These are phyloP conservation scores for Nicotiana paniculata DNA, from an alignment of 257 asterid genomes.

Conservation along the genomic window DNA sequence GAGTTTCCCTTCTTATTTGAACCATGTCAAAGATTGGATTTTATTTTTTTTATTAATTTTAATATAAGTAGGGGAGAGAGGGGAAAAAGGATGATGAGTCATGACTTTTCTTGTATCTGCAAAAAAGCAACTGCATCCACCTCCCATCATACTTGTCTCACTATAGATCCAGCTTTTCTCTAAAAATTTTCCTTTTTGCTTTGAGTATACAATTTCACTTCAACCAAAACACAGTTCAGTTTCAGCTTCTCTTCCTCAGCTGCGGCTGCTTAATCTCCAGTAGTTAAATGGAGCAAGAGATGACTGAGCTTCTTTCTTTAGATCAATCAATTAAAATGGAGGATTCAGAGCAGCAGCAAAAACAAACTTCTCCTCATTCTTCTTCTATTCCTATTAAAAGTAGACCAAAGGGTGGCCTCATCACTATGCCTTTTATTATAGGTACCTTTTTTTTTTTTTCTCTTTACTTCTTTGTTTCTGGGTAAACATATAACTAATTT, in stretches of 20 bases:
- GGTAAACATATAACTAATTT: background rate
- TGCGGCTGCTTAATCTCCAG: background rate
- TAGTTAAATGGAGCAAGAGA: background rate
- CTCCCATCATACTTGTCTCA: background rate
- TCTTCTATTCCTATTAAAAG: constrained; percentile 7
- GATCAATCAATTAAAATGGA: background rate
- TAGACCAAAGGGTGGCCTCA: constrained; percentile 45
- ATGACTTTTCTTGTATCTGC: background rate
- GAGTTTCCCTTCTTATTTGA: too few relatives aligned
- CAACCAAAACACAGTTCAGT: background rate
- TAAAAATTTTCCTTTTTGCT: too few relatives aligned
- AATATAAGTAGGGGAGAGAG: background rate
- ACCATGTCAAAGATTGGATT: background rate
- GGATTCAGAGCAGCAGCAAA: background rate
- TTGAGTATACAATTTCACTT: background rate
- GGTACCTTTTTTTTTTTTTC: constrained; percentile 18
- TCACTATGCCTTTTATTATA: constrained; percentile 67
- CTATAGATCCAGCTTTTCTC: background rate
- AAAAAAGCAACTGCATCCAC: background rate
- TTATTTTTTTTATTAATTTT: background rate
- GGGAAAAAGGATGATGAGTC: background rate
- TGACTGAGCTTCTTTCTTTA: background rate
- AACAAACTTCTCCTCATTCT: background rate
- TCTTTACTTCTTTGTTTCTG: background rate
- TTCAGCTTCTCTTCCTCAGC: background rate